A percentile compares a stretch with the other conserved stretches of the same genome.
phyloP scores from a whole-genome alignment of 2,329 filamentous ascomycete genomes.

The Clarireedia sp. region DNA sequence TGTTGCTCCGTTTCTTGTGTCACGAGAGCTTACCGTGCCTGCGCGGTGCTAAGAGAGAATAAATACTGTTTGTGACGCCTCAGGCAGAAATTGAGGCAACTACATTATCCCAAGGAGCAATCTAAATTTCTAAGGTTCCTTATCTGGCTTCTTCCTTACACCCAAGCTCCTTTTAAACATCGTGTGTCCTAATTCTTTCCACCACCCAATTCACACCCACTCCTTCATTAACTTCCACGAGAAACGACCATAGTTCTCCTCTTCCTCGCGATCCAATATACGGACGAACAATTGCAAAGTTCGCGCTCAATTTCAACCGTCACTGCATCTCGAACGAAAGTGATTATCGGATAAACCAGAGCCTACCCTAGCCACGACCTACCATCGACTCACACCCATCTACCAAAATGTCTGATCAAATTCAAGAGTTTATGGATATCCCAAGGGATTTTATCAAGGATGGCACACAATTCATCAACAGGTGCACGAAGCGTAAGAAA shows the following conservation, averaged over 20 bases:
- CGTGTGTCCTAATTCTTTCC: background rate
- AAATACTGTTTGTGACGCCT: background rate
- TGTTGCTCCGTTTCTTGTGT: background rate
- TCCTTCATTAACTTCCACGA: no score
- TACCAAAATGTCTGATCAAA: constrained; percentile 42
- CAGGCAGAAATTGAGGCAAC: background rate
- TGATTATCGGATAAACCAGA: background rate
- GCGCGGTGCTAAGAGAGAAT: no score
- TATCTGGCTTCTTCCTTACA: background rate
- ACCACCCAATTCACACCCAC: background rate
- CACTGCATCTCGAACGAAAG: background rate
- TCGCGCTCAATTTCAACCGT: no score
- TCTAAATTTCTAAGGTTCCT: background rate
- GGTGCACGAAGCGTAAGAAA: constrained; percentile 37
- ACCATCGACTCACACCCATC: background rate
- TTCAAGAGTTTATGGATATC: constrained; percentile 50
- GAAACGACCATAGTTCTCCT: no score
- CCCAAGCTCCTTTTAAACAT: background rate
- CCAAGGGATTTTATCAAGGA: constrained; percentile 40
- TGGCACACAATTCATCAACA: constrained; percentile 35
- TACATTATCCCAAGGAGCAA: background rate
- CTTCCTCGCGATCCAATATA: no score
- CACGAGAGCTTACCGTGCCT: background rate
- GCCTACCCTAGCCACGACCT: background rate
- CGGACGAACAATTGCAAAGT: no score